Percentiles rank a stretch among this genome's conserved stretches.
Conservation (phyloP, 2,329 filamentous ascomycete genomes). For the Helotiales sp. region DNA sequence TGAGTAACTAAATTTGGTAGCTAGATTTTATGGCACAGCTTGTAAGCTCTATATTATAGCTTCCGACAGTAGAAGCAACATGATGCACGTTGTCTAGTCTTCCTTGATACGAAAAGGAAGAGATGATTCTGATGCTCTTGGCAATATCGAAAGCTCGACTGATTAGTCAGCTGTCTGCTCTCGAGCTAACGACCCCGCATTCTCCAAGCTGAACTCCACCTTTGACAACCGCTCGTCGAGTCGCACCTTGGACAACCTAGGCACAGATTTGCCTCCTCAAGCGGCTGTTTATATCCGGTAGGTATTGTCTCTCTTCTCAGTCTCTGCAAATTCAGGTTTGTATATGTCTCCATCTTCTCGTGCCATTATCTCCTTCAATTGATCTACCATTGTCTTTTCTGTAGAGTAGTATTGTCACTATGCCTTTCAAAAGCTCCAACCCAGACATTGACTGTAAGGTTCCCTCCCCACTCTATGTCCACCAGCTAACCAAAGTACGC, state of each 20-base stretch:
- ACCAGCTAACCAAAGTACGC: background rate
- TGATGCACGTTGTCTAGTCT: too few relatives aligned
- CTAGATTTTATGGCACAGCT: too few relatives aligned
- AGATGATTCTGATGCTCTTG: too few relatives aligned
- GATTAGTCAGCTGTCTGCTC: too few relatives aligned
- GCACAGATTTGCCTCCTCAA: background rate
- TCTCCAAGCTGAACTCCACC: background rate
- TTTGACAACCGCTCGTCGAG: background rate
- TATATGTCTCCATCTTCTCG: background rate
- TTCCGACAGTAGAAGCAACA: too few relatives aligned
- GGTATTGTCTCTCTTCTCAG: background rate
- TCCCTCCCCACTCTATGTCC: background rate
- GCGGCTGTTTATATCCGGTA: background rate
- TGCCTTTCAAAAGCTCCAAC: constrained; percentile 30
- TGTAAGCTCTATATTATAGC: too few relatives aligned
- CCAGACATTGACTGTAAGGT: constrained; percentile 27
- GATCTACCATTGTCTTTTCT: background rate
- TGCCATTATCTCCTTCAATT: background rate
- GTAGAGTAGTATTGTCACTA: constrained; percentile 9
- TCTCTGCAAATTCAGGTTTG: background rate
- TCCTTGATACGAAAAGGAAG: too few relatives aligned
- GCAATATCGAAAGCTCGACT: too few relatives aligned
- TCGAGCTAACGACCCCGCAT: background rate
- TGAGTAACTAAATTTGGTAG: too few relatives aligned
- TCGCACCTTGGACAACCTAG: background rate